phyloP scores from a whole-genome alignment of 2,329 filamentous ascomycete genomes.

The Pyricularia grisea region DNA sequence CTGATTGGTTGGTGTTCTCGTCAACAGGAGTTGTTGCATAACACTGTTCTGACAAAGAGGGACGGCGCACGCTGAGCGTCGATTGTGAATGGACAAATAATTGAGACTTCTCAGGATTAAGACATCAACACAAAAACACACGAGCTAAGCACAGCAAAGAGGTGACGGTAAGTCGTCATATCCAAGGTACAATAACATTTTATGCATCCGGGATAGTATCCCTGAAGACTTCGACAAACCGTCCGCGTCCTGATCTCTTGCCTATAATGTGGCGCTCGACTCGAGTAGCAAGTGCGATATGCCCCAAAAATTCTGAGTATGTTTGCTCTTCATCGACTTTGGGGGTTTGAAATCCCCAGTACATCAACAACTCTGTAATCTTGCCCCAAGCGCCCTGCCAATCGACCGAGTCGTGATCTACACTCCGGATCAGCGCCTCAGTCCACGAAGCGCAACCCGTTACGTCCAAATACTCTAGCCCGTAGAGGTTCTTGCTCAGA shows the following conservation, averaged over 20 bases:
- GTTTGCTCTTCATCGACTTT: conserved; percentile 2
- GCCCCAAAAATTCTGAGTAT: conserved; percentile 6
- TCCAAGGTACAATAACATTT: neutral
- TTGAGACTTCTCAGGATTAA: neutral
- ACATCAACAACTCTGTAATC: conserved; percentile 11
- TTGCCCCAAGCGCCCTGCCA: conserved; percentile 29
- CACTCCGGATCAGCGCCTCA: conserved; percentile 31
- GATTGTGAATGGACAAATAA: neutral
- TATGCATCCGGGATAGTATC: conserved; percentile 5
- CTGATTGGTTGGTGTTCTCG: neutral
- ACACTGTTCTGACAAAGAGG: neutral
- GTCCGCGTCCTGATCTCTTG: conserved; percentile 11
- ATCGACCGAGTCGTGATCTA: conserved; percentile 39
- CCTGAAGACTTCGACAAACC: conserved; percentile 12
- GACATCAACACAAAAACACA: neutral
- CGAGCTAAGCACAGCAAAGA: neutral
- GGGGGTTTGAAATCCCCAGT: conserved; percentile 4
- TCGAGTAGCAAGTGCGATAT: conserved; percentile 6
- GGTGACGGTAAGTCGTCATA: neutral
- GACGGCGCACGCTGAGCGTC: neutral
- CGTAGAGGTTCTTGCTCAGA: conserved; percentile 44
- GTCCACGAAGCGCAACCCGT: conserved; percentile 50
- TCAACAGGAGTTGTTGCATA: neutral
- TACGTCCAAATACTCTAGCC: conserved; percentile 51
- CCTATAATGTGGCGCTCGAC: conserved; percentile 12